phyloP scores from a whole-genome alignment of 805 yeast species.

The Saccharomycopsis amapae region DNA sequence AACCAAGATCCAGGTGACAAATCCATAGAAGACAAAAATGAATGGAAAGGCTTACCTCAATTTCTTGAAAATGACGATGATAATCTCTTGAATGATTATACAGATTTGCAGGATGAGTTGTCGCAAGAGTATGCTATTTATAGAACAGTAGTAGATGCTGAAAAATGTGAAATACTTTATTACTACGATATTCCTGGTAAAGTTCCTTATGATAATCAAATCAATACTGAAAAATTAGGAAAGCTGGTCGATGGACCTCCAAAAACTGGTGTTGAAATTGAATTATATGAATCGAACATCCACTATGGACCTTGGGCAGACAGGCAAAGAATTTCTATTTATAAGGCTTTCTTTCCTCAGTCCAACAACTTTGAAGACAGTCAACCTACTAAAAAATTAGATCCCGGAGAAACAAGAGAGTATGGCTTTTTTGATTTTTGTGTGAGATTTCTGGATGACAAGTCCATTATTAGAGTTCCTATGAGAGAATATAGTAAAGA shows the following conservation, averaged over 20 bases:
- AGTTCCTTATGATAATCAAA: slow-evolving; percentile 28
- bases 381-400: slow-evolving; percentile 33
- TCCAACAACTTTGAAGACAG: slow-evolving; percentile 46
- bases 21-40: background rate
- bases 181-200: slow-evolving; percentile 69
- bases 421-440: slow-evolving; percentile 50
- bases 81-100: slow-evolving; percentile 28
- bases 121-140: slow-evolving; percentile 75
- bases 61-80: slow-evolving; percentile 43
- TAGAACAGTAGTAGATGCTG: slow-evolving; percentile 60
- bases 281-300: slow-evolving; percentile 52
- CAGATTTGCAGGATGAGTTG: slow-evolving; percentile 28
- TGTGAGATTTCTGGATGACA: slow-evolving; percentile 56
- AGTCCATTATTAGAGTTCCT: slow-evolving; percentile 62
- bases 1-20: background rate
- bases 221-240: slow-evolving; percentile 49
- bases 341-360: slow-evolving; percentile 60
- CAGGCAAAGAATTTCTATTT: slow-evolving; percentile 64
- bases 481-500: slow-evolving; percentile 82
- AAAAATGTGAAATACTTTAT: slow-evolving; percentile 46
- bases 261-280: slow-evolving; percentile 52
- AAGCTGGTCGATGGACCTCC: slow-evolving; percentile 63
- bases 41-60: slow-evolving; percentile 74
- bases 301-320: slow-evolving; percentile 97
- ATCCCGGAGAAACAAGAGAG: slow-evolving; percentile 46